Base-by-base conservation (phyloP, 2,329 filamentous ascomycete species). In the Fusarium algeriense region DNA sequence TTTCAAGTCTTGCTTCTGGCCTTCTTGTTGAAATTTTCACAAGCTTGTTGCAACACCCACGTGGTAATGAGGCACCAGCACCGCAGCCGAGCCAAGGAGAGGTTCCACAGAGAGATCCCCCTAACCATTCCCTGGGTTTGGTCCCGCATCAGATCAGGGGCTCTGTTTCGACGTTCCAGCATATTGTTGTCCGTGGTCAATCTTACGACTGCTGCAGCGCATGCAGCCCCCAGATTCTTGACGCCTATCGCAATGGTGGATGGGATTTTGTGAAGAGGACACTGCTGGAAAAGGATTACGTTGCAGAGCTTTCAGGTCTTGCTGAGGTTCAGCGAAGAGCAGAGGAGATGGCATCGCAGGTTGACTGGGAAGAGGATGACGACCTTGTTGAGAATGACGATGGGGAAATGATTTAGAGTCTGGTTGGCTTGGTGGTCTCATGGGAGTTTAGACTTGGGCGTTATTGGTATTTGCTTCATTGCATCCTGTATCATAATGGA, bases 1-100 rank as follows among this genome's bases (percentile, higher is more conserved):
- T 97, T 38, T 95, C 96, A 17, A 92, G 94, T 13, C 96, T 98
- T 61, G 96, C 96, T 11, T 98, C 96, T 5, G 93, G 94, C 4
- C 86, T 97, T 37, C 87, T 98, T 9, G 95, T 98, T 50, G 96
- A 99, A 80, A 86, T 98, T 8, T 87, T 99, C 32, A 91, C 95
- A 13, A 97, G 93, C 64, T 83, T 98, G 38, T 85, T 98, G 13
- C 96, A 99, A 78, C 95, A 97, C 78, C 94, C 95, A 0, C 83
- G 92, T 11, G 87, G 89, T n/a, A 84, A 88, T 23, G 83, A 87
- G 52, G 89, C 89, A 1, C 86, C 87, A 8, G 88, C 89, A n/a
- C 89, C 89, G 0, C 79, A 83, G 54, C 77, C 80, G 6, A 78
- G 80, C 6, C 76, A 80, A 3, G 80, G 82, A 12, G 71, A 78